These are phyloP conservation scores for Auricularia sp. DNA, from an alignment of 768 basidiomycete genomes.

Conservation along the genomic window DNA sequence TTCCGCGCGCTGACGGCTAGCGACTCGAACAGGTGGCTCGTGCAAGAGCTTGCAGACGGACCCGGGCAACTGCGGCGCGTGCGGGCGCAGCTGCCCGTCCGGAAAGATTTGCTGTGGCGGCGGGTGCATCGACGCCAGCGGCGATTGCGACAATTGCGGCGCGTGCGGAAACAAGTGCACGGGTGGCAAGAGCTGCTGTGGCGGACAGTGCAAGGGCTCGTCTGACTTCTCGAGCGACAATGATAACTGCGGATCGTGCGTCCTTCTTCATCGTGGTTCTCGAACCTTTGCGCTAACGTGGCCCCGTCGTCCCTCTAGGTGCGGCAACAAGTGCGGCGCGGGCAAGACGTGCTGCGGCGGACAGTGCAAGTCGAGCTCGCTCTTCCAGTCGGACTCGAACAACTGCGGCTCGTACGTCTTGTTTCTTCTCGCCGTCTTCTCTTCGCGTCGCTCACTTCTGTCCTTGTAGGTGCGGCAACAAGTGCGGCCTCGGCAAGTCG, in stretches of 20 bases:
- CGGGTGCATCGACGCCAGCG: background rate
- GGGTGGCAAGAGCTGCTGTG: background rate
- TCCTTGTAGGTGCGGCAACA: background rate
- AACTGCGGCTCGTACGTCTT: background rate
- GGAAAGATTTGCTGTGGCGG: background rate
- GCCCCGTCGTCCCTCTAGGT: too few species aligned
- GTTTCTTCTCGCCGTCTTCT: background rate
- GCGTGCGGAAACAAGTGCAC: background rate
- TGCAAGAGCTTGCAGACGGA: background rate
- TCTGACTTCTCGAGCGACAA: background rate
- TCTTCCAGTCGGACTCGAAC: background rate
- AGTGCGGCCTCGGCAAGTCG: background rate
- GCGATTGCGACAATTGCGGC: background rate
- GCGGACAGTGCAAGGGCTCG: background rate
- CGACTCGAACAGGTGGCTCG: background rate
- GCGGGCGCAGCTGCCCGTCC: background rate
- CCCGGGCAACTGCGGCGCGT: background rate
- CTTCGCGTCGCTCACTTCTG: background rate
- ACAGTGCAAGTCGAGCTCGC: background rate
- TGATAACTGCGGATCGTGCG: background rate
- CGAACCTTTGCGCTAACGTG: too few species aligned
- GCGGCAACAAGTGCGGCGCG: background rate
- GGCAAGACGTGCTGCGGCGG: background rate
- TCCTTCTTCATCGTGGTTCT: too few species aligned
- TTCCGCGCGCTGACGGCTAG: too few species aligned